phyloP scores from a whole-genome alignment of 306 rosid species.

The Cyclanthera cordifolia region DNA sequence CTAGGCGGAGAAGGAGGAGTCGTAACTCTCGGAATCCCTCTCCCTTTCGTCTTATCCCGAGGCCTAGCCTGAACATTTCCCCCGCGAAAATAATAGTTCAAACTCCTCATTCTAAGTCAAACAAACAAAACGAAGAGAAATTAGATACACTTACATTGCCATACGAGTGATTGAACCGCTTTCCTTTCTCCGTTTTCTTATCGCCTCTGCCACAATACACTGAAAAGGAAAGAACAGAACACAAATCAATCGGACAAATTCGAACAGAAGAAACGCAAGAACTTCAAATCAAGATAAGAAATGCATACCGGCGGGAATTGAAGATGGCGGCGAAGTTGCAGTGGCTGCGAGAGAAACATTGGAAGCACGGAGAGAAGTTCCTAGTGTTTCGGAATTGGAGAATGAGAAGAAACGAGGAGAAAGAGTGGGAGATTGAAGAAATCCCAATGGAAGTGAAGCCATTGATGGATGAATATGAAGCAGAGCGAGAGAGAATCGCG shows the following conservation, averaged over 20 bases:
- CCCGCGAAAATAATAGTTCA: neutral
- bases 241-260: neutral
- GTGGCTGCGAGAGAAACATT: conserved; percentile 25
- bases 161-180: conserved; percentile 70
- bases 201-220: conserved; percentile 79
- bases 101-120: neutral
- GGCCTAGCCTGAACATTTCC: conserved; percentile 48
- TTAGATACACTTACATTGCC: conserved; percentile 37
- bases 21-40: conserved; percentile 57
- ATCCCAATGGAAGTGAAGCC: conserved; percentile 59
- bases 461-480: conserved; percentile 10
- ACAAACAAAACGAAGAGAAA: neutral
- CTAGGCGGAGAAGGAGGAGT: conserved; percentile 38
- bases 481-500: neutral
- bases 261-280: neutral
- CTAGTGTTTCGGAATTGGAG: conserved; percentile 48
- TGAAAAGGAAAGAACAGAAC: conserved; percentile 10
- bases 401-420: conserved; percentile 50
- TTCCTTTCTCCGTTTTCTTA: conserved; percentile 64
- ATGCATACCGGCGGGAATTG: conserved; percentile 41
- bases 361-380: conserved; percentile 21
- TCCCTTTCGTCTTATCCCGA: conserved; percentile 62
- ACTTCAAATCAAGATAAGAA: neutral
- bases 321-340: conserved; percentile 22
- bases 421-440: conserved; percentile 37